Evolutionary conservation across 768 basidiomycete genomes (phyloP), one percentile per base, ranked within the genome.

Genomic region (Multifurca ochricompacta): DNA sequence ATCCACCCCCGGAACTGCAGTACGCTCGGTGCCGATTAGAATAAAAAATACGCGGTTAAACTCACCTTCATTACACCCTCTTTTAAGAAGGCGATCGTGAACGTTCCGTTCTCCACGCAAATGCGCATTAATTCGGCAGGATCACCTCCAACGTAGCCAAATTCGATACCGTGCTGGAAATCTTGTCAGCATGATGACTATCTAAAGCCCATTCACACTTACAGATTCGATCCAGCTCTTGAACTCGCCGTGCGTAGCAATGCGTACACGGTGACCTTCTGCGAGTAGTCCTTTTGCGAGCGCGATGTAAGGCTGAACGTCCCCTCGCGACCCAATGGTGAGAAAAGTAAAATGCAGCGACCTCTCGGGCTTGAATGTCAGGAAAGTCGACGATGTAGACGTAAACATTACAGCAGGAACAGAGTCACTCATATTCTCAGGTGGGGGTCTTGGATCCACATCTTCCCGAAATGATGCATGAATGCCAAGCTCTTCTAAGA

Each of bases 261-360:
- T 98, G 60, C 82, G 83, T 54, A 83, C 85, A 37, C 72, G 78
- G 69, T 99, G 95, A 0, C 95, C 95, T 67, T 95, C 90, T 5
- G 82, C 81, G 69, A 90, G 84, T 23, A 95, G 70, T 0, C 92
- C 94, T 68, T 94, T 96, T 21, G 90, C 89, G 8, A 99, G 76
- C 2, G 96, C 85, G 62, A 99, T 98, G 66, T 98, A 99, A 10
- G 95, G 95, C 68, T 99, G 95, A 8, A 98, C 96, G 67, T 99
- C 95, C 48, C 95, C 95, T 47, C 95, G 79, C 19, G 91, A 93
- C 6, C 95, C 95, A 61, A 99, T 96, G 1, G 95, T 97, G 58
- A 98, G 70, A 71, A 95, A 92, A 0, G 96, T 97, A 64, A 99
- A 90, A 62, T 82, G 85, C 56, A 99, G 70, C 2, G 88, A 74